Evolutionary conservation across 257 asterid species (phyloP).

Genomic region (Solanum commersonii): DNA sequence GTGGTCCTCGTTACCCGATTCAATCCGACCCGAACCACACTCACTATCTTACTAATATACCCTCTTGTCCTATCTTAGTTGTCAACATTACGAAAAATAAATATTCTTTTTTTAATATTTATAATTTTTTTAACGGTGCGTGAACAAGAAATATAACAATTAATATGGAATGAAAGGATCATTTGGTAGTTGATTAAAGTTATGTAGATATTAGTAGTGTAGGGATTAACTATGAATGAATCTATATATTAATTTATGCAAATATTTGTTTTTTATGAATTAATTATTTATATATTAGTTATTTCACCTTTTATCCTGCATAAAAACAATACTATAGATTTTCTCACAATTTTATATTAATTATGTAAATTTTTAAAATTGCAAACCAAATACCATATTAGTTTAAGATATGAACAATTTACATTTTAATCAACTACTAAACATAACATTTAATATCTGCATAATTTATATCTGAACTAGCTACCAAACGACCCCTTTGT

Average conservation of each 20-base stretch:
- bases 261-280: too few species aligned
- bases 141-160: background rate
- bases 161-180: background rate
- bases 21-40: background rate
- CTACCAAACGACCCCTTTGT: background rate
- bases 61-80: background rate
- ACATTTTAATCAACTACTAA: too few species aligned
- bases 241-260: too few species aligned
- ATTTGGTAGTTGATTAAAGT: background rate
- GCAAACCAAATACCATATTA: background rate
- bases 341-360: background rate
- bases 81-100: background rate
- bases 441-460: too few species aligned
- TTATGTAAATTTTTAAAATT: too few species aligned
- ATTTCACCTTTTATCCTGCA: fast-evolving
- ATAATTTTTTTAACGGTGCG: too few species aligned
- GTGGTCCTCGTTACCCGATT: background rate
- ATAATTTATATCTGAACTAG: too few species aligned
- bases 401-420: too few species aligned
- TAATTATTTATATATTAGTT: too few species aligned
- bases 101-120: too few species aligned
- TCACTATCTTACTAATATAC: background rate
- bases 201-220: background rate
- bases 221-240: too few species aligned
- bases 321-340: too few species aligned